Evolutionary conservation across 1,284 basidiomycete species (phyloP), one percentile per base, ranked within the genome.

Genomic region (Athelia sp.): DNA sequence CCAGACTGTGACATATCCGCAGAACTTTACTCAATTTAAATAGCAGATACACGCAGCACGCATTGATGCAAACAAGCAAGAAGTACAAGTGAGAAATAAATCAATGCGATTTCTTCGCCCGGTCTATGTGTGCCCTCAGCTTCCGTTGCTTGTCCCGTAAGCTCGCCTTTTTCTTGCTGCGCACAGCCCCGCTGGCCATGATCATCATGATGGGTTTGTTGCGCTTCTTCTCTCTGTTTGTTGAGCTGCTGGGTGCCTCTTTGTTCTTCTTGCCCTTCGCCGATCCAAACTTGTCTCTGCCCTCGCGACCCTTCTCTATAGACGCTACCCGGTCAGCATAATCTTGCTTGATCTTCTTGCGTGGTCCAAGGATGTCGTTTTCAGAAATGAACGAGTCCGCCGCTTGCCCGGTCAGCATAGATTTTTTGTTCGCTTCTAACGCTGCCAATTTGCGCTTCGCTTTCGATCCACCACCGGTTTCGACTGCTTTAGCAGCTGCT

Each of bases 151-250:
- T 95, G 58, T 95, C 87, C 58, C 87, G 75, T 62, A 96, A 67
- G 6, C 85, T 89, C 42, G 86, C 87, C 73, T 91, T 93, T 74
- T 93, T 94, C 76, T 96, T 95, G 21, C 87, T 77, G 56, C 77
- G 72, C 43, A 94, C 89, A 47, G 87, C 75, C 48, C 76, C 74
- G 62, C 88, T 89, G 45, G 82, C 76, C 56, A 91, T 69, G 47
- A 90, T 82, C 92, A 95, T 95, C 93, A 95, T 95, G 57, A 95
- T 78, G 14, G 93, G 93, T 67, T 96, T 95, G 67, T 93, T 93
- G 60, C 87, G 78, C 40, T 84, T 81, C 79, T 96, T 95, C 72
- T 95, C 90, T 59, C 82, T 77, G 67, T 95, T 95, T 31, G 93
- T 95, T 51, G 87, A 84, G 60, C 87, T 90, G 65, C 87, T 91